Conservation (phyloP, 2,329 filamentous ascomycete species). For the Fusarium decemcellulare region DNA sequence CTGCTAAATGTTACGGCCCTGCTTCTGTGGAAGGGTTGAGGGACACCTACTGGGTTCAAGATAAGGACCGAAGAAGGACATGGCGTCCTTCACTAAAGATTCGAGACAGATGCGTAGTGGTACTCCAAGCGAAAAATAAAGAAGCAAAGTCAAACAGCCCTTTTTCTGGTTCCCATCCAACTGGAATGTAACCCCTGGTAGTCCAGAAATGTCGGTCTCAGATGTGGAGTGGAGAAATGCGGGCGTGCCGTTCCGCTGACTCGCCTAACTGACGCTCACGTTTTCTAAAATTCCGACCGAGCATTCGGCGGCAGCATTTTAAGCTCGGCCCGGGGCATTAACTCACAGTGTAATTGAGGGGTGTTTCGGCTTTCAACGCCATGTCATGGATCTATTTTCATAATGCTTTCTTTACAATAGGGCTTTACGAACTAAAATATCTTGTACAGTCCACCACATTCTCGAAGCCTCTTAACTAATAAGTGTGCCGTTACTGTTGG, state of each 20-base stretch:
- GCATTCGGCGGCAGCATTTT: not conserved
- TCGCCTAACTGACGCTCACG: not conserved
- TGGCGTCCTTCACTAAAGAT: not conserved
- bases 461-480: too few relatives aligned
- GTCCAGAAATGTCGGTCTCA: not conserved
- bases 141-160: not conserved
- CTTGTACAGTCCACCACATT: too few relatives aligned
- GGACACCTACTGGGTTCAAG: not conserved
- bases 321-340: not conserved
- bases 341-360: not conserved
- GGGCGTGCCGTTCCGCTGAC: not conserved
- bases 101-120: not conserved
- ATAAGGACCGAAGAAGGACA: slow-evolving; percentile 1
- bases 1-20: not conserved
- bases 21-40: not conserved
- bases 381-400: too few relatives aligned
- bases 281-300: not conserved
- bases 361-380: too few relatives aligned
- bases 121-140: not conserved
- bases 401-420: too few relatives aligned
- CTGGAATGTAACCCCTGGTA: not conserved
- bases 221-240: not conserved
- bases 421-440: too few relatives aligned
- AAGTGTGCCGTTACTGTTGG: not conserved
- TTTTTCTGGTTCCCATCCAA: not conserved